A percentile compares a stretch with the other conserved stretches of the same genome.
Conservation (phyloP, 345 rosid species). For the Hibiscus tridactylites region DNA sequence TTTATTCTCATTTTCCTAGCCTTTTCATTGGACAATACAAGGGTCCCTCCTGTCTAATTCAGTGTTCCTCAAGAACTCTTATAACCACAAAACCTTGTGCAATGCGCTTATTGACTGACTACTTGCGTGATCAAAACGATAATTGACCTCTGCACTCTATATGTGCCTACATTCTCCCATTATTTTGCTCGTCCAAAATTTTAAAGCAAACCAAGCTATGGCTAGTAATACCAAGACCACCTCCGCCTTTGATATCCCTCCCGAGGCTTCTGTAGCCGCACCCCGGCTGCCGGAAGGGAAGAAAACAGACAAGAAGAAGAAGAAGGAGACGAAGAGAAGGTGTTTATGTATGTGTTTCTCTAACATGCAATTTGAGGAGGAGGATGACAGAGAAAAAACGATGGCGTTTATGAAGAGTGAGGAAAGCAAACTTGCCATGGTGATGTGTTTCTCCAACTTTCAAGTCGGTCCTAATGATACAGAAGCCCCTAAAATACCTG, state of each 20-base stretch:
- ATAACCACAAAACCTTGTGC: background rate
- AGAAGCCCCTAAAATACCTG: background rate
- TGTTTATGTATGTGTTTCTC: background rate
- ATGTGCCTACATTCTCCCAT: background rate
- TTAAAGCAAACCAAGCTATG: background rate
- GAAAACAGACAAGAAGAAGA: too few species aligned
- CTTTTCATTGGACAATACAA: background rate
- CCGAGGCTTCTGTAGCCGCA: background rate
- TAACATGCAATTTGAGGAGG: background rate
- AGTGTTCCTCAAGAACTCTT: background rate
- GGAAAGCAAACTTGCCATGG: background rate
- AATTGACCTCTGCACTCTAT: background rate
- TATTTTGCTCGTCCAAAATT: background rate
- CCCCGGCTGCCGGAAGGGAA: background rate
- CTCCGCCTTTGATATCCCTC: background rate
- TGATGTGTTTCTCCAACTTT: conserved; percentile 6
- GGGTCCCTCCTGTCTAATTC: background rate
- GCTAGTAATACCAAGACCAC: background rate
- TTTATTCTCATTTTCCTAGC: background rate
- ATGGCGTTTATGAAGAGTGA: background rate
- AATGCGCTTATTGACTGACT: background rate
- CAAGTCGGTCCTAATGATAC: background rate
- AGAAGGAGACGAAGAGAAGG: background rate
- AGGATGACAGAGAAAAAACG: background rate
- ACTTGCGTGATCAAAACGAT: background rate